Evolutionary conservation across 2,329 filamentous ascomycete species (phyloP).

Genomic region (Ophiostoma himal-ulmi): DNA sequence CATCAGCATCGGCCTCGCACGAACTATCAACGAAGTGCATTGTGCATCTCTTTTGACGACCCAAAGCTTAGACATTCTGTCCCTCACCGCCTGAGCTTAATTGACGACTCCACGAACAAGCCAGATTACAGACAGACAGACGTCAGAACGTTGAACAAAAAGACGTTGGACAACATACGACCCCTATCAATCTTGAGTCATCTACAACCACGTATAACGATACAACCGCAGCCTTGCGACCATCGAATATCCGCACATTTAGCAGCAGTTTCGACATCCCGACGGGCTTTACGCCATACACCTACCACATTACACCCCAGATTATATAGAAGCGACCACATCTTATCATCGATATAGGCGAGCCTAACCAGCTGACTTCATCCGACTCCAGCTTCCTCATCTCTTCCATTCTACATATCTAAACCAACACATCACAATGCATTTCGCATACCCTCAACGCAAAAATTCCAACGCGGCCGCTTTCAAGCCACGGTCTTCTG

Average conservation of each 20-base stretch:
- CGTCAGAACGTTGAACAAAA: not conserved
- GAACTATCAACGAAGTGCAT: not conserved
- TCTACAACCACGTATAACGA: not conserved
- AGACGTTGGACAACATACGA: not conserved
- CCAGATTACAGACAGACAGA: constrained; percentile 5
- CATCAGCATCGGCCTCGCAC: constrained; percentile 8
- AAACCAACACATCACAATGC: constrained; percentile 49
- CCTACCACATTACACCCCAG: not conserved
- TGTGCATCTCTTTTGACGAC: constrained; percentile 10
- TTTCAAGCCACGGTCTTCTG: constrained; percentile 55
- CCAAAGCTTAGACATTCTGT: not conserved
- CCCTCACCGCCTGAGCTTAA: constrained; percentile 10
- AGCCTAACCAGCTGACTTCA: not conserved
- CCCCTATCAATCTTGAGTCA: not conserved
- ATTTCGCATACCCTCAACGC: constrained; percentile 82
- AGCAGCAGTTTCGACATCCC: not conserved
- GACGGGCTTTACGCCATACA: constrained; percentile 9
- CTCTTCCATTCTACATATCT: not conserved
- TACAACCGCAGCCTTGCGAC: constrained; percentile 7
- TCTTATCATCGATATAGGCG: not conserved
- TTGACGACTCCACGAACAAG: constrained; percentile 2
- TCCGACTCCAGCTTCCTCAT: not conserved
- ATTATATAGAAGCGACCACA: not conserved
- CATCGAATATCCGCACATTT: not conserved
- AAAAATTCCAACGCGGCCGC: constrained; percentile 73